phyloP scores from a whole-genome alignment of 2,329 filamentous ascomycete genomes.

The Coniochaeta ligniaria region DNA sequence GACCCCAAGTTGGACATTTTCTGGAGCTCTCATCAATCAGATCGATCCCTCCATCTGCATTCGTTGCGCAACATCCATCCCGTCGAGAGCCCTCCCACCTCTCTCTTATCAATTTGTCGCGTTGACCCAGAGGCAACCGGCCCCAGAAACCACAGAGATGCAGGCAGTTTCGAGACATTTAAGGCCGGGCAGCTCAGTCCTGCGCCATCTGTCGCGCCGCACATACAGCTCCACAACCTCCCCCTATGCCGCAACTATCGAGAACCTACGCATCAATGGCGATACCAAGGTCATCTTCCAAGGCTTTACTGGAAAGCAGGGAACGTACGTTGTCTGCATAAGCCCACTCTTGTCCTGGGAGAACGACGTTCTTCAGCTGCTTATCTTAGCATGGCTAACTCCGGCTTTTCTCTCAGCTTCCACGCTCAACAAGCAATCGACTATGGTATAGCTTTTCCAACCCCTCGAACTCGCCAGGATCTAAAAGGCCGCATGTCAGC shows the following conservation, averaged over 20 bases:
- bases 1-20: neutral
- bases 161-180: slow-evolving; percentile 73
- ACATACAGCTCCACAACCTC: slow-evolving; percentile 66
- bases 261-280: slow-evolving; percentile 86
- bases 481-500: neutral
- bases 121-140: neutral
- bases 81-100: slow-evolving; percentile 2
- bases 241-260: slow-evolving; percentile 64
- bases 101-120: slow-evolving; percentile 2
- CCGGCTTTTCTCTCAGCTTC: slow-evolving; percentile 55
- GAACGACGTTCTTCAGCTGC: neutral
- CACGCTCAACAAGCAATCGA: slow-evolving; percentile 97
- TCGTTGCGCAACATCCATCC: neutral
- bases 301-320: slow-evolving; percentile 95
- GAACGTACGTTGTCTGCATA: slow-evolving; percentile 56
- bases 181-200: slow-evolving; percentile 61
- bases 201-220: slow-evolving; percentile 57
- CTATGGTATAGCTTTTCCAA: slow-evolving; percentile 62
- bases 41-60: neutral
- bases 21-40: neutral
- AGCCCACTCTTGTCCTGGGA: neutral
- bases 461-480: neutral
- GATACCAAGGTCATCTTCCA: slow-evolving; percentile 96
- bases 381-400: slow-evolving; percentile 19
- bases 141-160: slow-evolving; percentile 45